Evolutionary conservation across 2,329 filamentous ascomycete species (phyloP).

Genomic region (Incumbomyces delicatus): DNA sequence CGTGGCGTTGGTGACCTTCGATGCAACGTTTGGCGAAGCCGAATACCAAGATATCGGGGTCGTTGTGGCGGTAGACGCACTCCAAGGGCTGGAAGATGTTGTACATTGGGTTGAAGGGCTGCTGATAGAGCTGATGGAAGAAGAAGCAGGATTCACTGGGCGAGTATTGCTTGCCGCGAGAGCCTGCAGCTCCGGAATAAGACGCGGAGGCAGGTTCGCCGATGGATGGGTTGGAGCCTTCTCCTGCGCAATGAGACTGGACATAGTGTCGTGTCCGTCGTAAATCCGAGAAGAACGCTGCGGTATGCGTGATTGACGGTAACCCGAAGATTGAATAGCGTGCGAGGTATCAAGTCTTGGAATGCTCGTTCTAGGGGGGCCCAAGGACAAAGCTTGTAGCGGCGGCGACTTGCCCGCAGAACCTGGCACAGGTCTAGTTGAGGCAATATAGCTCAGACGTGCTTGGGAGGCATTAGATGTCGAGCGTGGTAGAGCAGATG

Average conservation of each 20-base stretch:
- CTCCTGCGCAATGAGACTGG: slow-evolving; percentile 15
- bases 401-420: slow-evolving; percentile 1
- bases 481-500: slow-evolving; percentile 4
- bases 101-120: slow-evolving; percentile 21
- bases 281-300: slow-evolving; percentile 10
- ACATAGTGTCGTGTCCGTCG: slow-evolving; percentile 12
- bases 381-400: not conserved
- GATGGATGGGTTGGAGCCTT: slow-evolving; percentile 3
- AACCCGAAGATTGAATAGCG: not conserved
- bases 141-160: slow-evolving; percentile 9
- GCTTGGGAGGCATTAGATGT: slow-evolving; percentile 2
- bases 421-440: slow-evolving; percentile 1
- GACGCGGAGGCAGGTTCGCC: slow-evolving; percentile 15
- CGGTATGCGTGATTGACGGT: not conserved
- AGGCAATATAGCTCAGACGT: slow-evolving; percentile 3
- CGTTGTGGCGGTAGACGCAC: slow-evolving; percentile 25
- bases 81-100: slow-evolving; percentile 19
- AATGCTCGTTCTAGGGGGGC: not conserved
- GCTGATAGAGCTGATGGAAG: slow-evolving; percentile 16
- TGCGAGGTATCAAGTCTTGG: slow-evolving; percentile 4
- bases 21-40: slow-evolving; percentile 38
- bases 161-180: slow-evolving; percentile 13
- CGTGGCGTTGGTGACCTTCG: slow-evolving; percentile 29
- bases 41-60: slow-evolving; percentile 42
- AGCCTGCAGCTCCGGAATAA: slow-evolving; percentile 21